A percentile compares a stretch with the other conserved stretches of the same genome.
Evolutionary conservation across 768 basidiomycete species (phyloP).

Genomic region (Xanthoconium stramineum): DNA sequence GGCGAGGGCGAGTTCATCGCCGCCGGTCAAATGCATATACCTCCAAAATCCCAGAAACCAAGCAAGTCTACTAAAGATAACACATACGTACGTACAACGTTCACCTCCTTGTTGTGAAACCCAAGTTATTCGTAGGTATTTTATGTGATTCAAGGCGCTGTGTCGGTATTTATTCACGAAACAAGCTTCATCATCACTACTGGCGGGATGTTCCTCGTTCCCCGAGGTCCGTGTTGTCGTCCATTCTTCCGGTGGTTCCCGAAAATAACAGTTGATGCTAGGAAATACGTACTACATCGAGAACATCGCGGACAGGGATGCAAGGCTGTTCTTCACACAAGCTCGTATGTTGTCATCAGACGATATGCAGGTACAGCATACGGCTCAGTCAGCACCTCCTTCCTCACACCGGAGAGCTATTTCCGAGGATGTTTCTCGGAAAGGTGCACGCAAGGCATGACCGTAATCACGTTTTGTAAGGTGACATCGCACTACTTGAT

Average conservation of each 20-base stretch:
- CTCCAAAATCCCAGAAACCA: conserved; percentile 76
- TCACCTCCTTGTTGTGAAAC: neutral
- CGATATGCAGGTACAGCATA: conserved; percentile 25
- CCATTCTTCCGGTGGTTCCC: neutral
- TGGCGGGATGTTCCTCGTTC: conserved; percentile 87
- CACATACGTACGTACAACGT: conserved; percentile 65
- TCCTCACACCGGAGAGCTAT: conserved; percentile 25
- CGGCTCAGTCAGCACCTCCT: conserved; percentile 30
- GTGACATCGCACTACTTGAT: neutral
- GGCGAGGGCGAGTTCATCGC: conserved; percentile 90
- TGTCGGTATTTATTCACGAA: conserved; percentile 80
- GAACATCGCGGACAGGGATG: conserved; percentile 79
- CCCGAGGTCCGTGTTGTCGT: conserved; percentile 61
- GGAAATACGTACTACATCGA: conserved; percentile 90
- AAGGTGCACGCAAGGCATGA: conserved; percentile 17
- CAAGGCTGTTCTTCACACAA: conserved; percentile 89
- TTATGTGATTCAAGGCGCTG: conserved; percentile 84
- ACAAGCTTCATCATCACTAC: conserved; percentile 73
- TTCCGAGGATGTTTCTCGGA: conserved; percentile 24
- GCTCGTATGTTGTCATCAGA: conserved; percentile 52
- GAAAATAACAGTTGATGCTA: conserved; percentile 26
- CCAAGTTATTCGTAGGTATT: conserved; percentile 47
- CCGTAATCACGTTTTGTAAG: neutral
- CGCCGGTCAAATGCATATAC: conserved; percentile 82
- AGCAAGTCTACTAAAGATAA: conserved; percentile 91